A percentile compares a stretch with the other conserved stretches of the same genome.
Conservation (phyloP, 495 filamentous ascomycete species). For the Hypoxylon perforatum region DNA sequence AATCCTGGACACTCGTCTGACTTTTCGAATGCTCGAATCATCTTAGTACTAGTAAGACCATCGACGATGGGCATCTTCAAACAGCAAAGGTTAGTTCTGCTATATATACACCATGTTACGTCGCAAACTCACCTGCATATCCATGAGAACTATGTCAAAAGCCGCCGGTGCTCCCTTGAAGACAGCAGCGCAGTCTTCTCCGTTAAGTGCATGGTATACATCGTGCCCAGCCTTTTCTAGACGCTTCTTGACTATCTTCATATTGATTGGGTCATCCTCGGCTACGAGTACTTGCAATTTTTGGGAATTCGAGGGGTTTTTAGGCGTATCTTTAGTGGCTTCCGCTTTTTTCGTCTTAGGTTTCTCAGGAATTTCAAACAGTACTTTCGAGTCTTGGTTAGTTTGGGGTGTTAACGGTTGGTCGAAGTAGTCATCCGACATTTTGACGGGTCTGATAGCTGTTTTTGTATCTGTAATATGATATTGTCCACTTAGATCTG, state of each 20-base stretch:
- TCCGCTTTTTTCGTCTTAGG: constrained; percentile 12
- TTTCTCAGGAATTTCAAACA: constrained; percentile 48
- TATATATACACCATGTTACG: background rate
- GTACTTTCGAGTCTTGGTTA: constrained; percentile 42
- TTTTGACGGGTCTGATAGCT: constrained; percentile 53
- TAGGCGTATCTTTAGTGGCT: background rate
- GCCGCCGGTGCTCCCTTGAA: constrained; percentile 67
- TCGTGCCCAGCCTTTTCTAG: constrained; percentile 82
- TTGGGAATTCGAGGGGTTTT: constrained; percentile 19
- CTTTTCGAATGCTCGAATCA: constrained; percentile 80
- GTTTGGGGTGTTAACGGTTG: constrained; percentile 24
- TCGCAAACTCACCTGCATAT: constrained; percentile 79
- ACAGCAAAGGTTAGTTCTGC: constrained; percentile 12
- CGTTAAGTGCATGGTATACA: constrained; percentile 80
- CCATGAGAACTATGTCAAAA: constrained; percentile 95
- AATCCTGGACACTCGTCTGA: constrained; percentile 51
- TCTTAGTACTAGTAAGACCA: constrained; percentile 81
- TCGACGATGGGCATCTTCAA: constrained; percentile 92
- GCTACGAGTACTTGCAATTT: constrained; percentile 80
- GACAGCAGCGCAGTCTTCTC: constrained; percentile 81
- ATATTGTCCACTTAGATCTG: constrained; percentile 38
- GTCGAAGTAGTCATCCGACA: constrained; percentile 51
- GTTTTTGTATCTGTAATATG: constrained; percentile 48
- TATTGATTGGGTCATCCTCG: constrained; percentile 94
- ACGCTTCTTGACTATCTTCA: constrained; percentile 85